phyloP scores from a whole-genome alignment of 306 rosid genomes.

The Quercus berberidifolia region DNA sequence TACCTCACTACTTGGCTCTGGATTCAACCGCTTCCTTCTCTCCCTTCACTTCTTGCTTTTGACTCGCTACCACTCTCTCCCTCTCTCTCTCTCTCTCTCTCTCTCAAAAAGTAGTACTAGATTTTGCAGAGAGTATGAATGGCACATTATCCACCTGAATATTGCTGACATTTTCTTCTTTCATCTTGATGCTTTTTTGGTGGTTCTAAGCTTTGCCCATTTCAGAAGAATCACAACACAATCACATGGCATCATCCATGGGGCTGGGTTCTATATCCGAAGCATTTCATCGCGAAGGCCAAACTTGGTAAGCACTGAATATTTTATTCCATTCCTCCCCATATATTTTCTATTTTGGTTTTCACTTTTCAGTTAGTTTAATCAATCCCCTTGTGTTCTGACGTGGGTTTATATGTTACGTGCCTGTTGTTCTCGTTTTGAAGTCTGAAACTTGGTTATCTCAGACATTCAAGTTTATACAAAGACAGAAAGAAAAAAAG shows the following conservation, averaged over 20 bases:
- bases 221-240: constrained; percentile 6
- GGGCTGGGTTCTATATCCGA: constrained; percentile 75
- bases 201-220: constrained; percentile 2
- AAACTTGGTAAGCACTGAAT: constrained; percentile 42
- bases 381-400: background rate
- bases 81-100: background rate
- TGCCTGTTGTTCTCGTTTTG: background rate
- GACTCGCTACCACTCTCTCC: constrained; percentile 45
- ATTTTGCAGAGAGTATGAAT: constrained; percentile 23
- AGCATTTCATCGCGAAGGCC: constrained; percentile 65
- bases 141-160: constrained; percentile 2
- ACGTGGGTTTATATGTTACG: background rate
- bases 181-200: background rate
- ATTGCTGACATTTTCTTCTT: constrained; percentile 1
- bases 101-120: background rate
- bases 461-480: background rate
- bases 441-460: background rate
- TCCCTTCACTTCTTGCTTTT: constrained; percentile 43
- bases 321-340: no score
- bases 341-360: no score
- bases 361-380: background rate
- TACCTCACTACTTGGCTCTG: constrained; percentile 8
- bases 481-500: no score
- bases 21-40: constrained; percentile 28
- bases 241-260: constrained; percentile 53